A percentile compares a stretch with the other conserved stretches of the same genome.
These are phyloP conservation scores for Stachybotrys echinatus DNA, from an alignment of 2,329 filamentous ascomycete genomes.

Conservation along the genomic window DNA sequence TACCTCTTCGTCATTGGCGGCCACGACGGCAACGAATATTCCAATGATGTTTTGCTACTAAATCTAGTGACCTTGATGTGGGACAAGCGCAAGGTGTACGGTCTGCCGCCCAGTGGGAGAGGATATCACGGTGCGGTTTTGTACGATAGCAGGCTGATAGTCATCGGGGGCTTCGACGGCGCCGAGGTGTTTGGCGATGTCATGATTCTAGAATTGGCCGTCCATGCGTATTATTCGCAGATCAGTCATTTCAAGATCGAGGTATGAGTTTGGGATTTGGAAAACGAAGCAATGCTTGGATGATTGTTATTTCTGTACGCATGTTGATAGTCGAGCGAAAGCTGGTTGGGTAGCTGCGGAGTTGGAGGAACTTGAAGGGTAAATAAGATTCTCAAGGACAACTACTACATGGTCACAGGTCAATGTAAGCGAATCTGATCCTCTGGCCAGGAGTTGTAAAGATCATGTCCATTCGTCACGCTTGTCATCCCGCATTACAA, in stretches of 20 bases:
- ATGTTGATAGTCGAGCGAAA: neutral
- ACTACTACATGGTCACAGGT: no score
- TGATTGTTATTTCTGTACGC: constrained; percentile 1
- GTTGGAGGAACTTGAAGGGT: neutral
- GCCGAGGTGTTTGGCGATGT: constrained; percentile 64
- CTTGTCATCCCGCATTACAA: no score
- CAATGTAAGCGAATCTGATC: no score
- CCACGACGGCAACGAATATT: constrained; percentile 66
- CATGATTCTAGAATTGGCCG: constrained; percentile 61
- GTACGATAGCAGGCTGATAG: constrained; percentile 58
- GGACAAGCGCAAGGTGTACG: constrained; percentile 62
- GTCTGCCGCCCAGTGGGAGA: constrained; percentile 54
- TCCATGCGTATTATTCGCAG: constrained; percentile 68
- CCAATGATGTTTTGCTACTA: constrained; percentile 61
- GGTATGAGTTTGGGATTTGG: constrained; percentile 33
- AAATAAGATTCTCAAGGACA: no score
- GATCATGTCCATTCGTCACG: no score
- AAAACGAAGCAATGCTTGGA: neutral
- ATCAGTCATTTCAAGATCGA: constrained; percentile 69
- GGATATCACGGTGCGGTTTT: constrained; percentile 64
- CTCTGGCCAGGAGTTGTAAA: no score
- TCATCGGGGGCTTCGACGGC: constrained; percentile 65
- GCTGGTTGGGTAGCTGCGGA: neutral
- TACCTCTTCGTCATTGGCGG: constrained; percentile 67
- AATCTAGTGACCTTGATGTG: constrained; percentile 72